Evolutionary conservation across 2,329 filamentous ascomycete genomes (phyloP), one percentile per base, ranked within the genome.

Genomic region (Ilyonectria destructans): DNA sequence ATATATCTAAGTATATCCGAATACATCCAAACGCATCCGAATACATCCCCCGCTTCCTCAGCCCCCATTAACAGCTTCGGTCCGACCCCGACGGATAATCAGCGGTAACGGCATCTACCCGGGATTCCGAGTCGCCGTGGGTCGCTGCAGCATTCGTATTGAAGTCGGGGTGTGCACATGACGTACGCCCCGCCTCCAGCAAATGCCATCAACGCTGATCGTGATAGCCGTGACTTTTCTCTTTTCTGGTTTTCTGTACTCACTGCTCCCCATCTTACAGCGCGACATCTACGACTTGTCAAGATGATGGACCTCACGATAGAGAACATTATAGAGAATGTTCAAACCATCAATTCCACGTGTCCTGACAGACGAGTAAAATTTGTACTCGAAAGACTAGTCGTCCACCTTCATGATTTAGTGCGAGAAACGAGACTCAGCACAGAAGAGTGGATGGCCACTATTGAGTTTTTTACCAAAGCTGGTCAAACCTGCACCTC

Each of bases 321-420:
- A 66, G 90, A 92, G 75, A 93, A 93, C 80, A 93, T 93, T 79
- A 93, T 91, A 57, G 86, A 90, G 49, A 93, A 93, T 75, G 89
- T 90, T 40, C 84, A 91, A 74, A 82, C 85, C 56, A 92, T 93
- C 79, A 94, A 94, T 81, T 91, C 91, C 1, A 85, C 89, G 80
- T 87, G 88, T 75, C 77, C 83, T 6, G 85, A 93, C 74, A 80
- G 85, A 10, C 86, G 92, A 33, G 80, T 92, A 64, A 90, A 88
- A 71, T 93, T 91, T 77, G 80, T 95, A 45, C 85, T 94, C 70
- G 89, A 93, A 75, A 84, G 90, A 12, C 85, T 93, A 4, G 90
- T 94, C 46, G 87, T 87, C 4, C 92, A 94, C 80, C 94, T 94
- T 17, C 37, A 43, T 43, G 37, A 43, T 17, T 13, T 43, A 4